A percentile compares a stretch with the other conserved stretches of the same genome.
phyloP scores from a whole-genome alignment of 352 stramenopile species.

The Pythium guiyangense region DNA sequence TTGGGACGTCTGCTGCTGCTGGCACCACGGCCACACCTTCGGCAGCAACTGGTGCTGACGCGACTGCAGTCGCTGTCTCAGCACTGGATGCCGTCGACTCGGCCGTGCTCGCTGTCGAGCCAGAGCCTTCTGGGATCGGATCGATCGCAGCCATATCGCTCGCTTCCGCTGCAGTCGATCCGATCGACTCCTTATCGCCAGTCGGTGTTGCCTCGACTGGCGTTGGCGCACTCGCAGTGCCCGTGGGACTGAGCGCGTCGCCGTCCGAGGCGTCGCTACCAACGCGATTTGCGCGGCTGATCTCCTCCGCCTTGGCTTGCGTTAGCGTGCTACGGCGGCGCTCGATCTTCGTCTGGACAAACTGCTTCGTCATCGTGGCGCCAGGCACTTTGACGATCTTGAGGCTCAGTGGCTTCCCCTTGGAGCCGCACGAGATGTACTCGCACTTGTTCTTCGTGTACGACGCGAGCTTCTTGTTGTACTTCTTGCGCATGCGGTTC shows the following conservation, averaged over 20 bases:
- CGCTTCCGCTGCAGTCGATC: background rate
- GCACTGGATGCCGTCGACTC: background rate
- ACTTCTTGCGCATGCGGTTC: conserved; percentile 67
- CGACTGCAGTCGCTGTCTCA: background rate
- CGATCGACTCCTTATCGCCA: too few species aligned
- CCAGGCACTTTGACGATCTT: conserved; percentile 26
- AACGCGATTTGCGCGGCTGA: conserved; percentile 30
- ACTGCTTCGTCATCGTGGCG: conserved; percentile 29
- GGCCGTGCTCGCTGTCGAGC: conserved; percentile 3
- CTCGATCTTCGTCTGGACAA: conserved; percentile 39
- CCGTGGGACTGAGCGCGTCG: conserved; percentile 39
- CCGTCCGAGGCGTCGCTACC: conserved; percentile 45
- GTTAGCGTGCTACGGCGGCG: conserved; percentile 41
- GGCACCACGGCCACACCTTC: background rate
- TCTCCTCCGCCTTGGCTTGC: conserved; percentile 41
- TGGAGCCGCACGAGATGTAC: conserved; percentile 39
- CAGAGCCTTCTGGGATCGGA: background rate
- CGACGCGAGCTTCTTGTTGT: conserved; percentile 54
- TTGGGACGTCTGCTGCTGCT: background rate
- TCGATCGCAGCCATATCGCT: background rate
- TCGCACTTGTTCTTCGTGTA: conserved; percentile 49
- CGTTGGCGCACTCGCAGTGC: conserved; percentile 19
- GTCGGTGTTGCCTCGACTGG: background rate
- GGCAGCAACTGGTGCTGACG: background rate
- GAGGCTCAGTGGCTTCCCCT: conserved; percentile 38